These are phyloP conservation scores for Fusarium avenaceum DNA, from an alignment of 2,329 filamentous ascomycete genomes.

Conservation along the genomic window DNA sequence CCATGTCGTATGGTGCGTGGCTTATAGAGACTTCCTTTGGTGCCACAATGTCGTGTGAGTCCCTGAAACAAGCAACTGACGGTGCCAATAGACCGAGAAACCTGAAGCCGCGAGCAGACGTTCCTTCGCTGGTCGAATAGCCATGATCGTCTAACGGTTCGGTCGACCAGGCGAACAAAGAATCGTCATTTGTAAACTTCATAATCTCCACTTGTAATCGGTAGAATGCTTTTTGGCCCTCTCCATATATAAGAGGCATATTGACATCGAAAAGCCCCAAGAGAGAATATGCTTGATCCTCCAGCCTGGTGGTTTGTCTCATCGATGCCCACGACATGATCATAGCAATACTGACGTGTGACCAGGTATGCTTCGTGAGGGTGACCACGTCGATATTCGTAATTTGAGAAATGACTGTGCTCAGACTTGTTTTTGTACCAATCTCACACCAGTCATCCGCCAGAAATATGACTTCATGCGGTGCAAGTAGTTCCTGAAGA, in stretches of 20 bases:
- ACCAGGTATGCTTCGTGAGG: conserved; percentile 15
- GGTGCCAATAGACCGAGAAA: conserved; percentile 14
- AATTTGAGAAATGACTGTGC: not conserved
- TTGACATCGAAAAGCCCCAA: conserved; percentile 24
- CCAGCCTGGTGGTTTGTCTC: conserved; percentile 15
- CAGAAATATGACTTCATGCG: conserved; percentile 22
- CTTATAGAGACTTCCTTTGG: not conserved
- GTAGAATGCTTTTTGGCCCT: conserved; percentile 21
- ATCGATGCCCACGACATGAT: conserved; percentile 28
- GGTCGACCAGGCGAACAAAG: conserved; percentile 20
- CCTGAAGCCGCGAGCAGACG: conserved; percentile 1
- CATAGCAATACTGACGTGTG: conserved; percentile 16
- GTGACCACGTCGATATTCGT: conserved; percentile 18
- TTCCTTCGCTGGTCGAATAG: not conserved
- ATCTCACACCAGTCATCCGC: conserved; percentile 4
- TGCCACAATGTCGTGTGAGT: conserved; percentile 10
- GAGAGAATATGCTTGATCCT: conserved; percentile 29
- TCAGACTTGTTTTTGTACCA: conserved; percentile 7
- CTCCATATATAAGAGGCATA: conserved; percentile 25
- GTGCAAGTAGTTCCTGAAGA: conserved; percentile 18
- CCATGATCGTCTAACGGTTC: conserved; percentile 14
- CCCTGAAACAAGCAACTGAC: conserved; percentile 12
- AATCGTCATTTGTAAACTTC: conserved; percentile 26
- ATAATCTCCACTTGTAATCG: conserved; percentile 27
- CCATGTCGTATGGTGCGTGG: conserved; percentile 6